Base-by-base conservation (phyloP, 257 asterid species). In the Solanum stenotomum region DNA sequence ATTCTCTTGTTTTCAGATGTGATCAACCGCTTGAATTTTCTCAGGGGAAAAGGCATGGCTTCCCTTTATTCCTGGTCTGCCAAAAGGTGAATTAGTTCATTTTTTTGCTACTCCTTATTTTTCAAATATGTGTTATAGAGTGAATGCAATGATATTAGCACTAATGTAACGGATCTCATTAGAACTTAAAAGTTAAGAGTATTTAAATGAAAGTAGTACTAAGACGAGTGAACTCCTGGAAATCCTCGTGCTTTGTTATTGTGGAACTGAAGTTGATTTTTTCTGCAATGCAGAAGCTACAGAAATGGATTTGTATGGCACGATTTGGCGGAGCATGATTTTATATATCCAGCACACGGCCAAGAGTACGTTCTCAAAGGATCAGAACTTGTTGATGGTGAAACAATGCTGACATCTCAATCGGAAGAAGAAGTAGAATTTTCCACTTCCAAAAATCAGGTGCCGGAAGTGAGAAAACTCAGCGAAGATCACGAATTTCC, bases 291-390 rank as follows among this genome's bases (percentile, higher is more conserved):
- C 90, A 96, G 99, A 96, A 93, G 98, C 89, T 96, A 95, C 65
- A 96, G 91, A 87, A 95, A 92, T 18, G 98, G 99, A 86, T 96
- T 90, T 35, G 98, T 96, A 8, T 96, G 99, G 99, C 96, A 96
- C 34, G 99, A 96, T 92, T 93, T 96, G 77, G 92, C 94, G 33
- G 98, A 95, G 85, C 91, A 92, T 67, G 99, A 96, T 92, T 91
- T 93, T 88, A 93, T 96, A 87, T 90, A 91, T 90, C 98, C 99
- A 16, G 95, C 98, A 18, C 96, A 93, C 85, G 98, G 95, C 29
- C 90, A 88, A 8, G 99, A 96, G 89, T 96, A 93, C 85, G 94
- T 96, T 70, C 98, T 96, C 88, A 96, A 96, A 89, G 99, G 99
- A 89, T 96, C 99, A 34, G 95, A 93, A 91, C 85, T 94, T 75